Conservation (phyloP, 23 red algal genomes). For the Gracilaria domingensis region DNA sequence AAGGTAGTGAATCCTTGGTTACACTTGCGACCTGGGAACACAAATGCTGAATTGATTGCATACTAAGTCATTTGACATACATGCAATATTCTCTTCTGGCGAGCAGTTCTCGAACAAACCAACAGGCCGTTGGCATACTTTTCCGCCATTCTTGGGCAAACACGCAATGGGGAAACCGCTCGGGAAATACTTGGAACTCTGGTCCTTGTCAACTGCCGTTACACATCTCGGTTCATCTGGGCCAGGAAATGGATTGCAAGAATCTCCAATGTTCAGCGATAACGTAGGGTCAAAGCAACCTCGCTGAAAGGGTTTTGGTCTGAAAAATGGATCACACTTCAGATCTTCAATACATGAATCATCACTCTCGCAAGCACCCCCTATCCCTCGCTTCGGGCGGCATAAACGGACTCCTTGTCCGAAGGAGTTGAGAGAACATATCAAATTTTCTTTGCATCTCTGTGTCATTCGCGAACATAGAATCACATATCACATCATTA, state of each 20-base stretch:
- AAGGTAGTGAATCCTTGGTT: no score
- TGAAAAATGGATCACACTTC: background rate
- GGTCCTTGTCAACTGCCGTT: background rate
- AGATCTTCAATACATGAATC: slow-evolving; percentile 28
- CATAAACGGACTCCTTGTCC: background rate
- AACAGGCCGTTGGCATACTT: background rate
- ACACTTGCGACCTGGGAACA: no score
- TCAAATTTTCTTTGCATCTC: background rate
- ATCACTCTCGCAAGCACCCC: background rate
- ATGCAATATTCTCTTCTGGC: background rate
- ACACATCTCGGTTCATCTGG: background rate
- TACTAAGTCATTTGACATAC: background rate
- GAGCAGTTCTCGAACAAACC: slow-evolving; percentile 17
- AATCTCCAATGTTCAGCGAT: background rate
- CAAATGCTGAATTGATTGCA: background rate
- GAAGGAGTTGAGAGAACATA: background rate
- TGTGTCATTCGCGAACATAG: background rate
- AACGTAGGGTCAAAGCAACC: slow-evolving; percentile 16
- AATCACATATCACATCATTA: background rate
- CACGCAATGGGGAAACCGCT: background rate
- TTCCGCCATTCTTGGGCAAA: background rate
- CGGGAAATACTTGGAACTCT: background rate
- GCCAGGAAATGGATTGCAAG: background rate
- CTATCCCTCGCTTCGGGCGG: slow-evolving; percentile 7
- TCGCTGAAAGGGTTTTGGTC: background rate